These are phyloP conservation scores for Pseudogymnoascus destructans DNA, from an alignment of 2,329 filamentous ascomycete species.

Conservation along the genomic window DNA sequence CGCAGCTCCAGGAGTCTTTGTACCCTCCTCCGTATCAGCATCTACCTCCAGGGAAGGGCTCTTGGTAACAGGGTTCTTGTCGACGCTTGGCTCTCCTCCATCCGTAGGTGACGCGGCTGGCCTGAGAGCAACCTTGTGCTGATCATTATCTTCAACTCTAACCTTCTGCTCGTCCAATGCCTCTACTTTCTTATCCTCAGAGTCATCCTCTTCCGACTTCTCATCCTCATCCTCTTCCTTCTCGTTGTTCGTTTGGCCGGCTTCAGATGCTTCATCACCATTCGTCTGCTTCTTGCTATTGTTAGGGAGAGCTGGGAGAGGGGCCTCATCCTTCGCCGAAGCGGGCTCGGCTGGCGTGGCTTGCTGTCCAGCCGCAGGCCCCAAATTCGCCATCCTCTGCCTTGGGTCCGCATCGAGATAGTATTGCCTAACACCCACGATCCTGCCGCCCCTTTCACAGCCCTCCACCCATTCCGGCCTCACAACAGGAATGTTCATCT, in stretches of 20 bases:
- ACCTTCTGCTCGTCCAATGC: constrained; percentile 42
- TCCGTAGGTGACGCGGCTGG: constrained; percentile 26
- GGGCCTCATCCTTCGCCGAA: constrained; percentile 15
- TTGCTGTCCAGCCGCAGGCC: constrained; percentile 8
- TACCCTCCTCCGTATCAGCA: constrained; percentile 8
- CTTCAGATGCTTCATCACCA: constrained; percentile 17
- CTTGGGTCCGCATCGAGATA: constrained; percentile 70
- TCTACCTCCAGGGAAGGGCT: constrained; percentile 8
- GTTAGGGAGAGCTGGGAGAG: constrained; percentile 16
- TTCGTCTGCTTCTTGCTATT: constrained; percentile 18
- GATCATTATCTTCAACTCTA: constrained; percentile 40
- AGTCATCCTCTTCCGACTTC: constrained; percentile 17
- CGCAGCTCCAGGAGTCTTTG: constrained; percentile 38
- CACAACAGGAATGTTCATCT: constrained; percentile 96
- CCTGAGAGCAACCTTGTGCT: constrained; percentile 39
- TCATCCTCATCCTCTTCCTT: constrained; percentile 18
- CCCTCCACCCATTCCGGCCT: constrained; percentile 94
- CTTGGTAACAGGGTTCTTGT: neutral
- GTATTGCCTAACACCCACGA: constrained; percentile 88
- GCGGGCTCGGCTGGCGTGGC: constrained; percentile 13
- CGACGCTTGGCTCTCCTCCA: constrained; percentile 19
- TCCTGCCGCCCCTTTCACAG: constrained; percentile 85
- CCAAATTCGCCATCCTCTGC: constrained; percentile 22
- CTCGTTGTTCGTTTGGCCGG: constrained; percentile 3
- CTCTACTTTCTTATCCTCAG: constrained; percentile 22